Evolutionary conservation across 441 rosid genomes (phyloP), one percentile per base, ranked within the genome.

Genomic region (Kokia cookei): DNA sequence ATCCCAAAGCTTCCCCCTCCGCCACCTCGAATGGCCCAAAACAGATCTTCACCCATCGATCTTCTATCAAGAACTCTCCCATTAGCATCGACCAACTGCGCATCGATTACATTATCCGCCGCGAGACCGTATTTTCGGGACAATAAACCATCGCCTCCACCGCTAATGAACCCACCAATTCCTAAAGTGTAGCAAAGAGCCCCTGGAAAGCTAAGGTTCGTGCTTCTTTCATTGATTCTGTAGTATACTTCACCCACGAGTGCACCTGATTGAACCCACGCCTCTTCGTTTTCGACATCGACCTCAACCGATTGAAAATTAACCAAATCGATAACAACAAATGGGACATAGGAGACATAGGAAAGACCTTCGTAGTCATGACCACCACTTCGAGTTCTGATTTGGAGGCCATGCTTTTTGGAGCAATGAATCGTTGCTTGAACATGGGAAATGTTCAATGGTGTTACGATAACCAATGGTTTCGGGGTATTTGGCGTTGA

Each of bases 291-390:
- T 35, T 75, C 78, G n/a, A 85, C 5, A 29, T 84, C 81, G 14
- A 87, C 76, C 24, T 55, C 55, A 5, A 84, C 71, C 1, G 63
- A 71, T 45, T 85, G 73, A 68, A 86, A 82, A 32, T 77, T 76
- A 24, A 77, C 65, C 75, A 86, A 65, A 77, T 86, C 88, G 11
- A 84, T 57, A 29, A 86, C 69, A 57, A 86, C 60, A 72, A 80
- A 84, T 37, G 79, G 83, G 50, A 69, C 40, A 60, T 75, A 42
- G 0, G 86, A 81, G 2, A 82, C 80, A 22, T 79, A 86, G 1
- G 88, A 86, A 15, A 81, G 78, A 48, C 87, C 89, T 51, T 86
- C 89, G 8, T 75, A 84, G 82, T 86, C 89, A 43, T 86, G 90
- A 8, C 88, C 88, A 8, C 88, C 90, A n/a, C 88, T 86, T 55